Base-by-base conservation (phyloP, 345 rosid species). In the Pelargonium nanum region DNA sequence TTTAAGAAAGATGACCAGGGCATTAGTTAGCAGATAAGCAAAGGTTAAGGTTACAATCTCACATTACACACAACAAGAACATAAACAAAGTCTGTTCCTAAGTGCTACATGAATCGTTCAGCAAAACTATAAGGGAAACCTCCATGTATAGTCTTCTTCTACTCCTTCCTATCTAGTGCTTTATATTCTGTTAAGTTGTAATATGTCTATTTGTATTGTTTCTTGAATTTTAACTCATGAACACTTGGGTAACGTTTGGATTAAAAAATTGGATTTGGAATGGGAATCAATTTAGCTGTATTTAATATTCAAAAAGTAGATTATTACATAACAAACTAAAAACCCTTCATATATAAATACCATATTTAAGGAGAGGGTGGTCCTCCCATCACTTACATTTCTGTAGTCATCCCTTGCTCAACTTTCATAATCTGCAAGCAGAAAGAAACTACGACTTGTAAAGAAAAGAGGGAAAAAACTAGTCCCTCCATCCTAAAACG, bases 361-460 rank as follows among this genome's bases (percentile, higher is more conserved):
- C n/a, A n/a, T n/a, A n/a, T n/a, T n/a, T 23, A 16, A 44, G 19
- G 51, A 24, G 28, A 59, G 13, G 19, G 32, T 19, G 57, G 21
- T 60, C 60, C 55, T 59, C 58, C 51, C 63, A 32, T 26, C 59
- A 66, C 89, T 87, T 87, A 92, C 98, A 92, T 81, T 77, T 92
- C 97, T 60, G 79, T 2, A 4, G 97, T 89, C 98, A 92, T 92
- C 72, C 97, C 98, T 66, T 84, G 91, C 71, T 92, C 98, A 67
- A 92, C 85, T 82, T 81, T 89, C 69, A 87, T 65, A 69, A 87
- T 62, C 98, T 92, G 77, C 52, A 15, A 65, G 59, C 40, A 57
- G 55, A 64, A 50, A 4, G 8, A 25, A 19, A 13, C 12, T 34
- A 34, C 12, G 45, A 15, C 45, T 34, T 34, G 13, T 9, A 34